Base-by-base conservation (phyloP, 1,284 basidiomycete species). In the Cryptococcus hybrid region DNA sequence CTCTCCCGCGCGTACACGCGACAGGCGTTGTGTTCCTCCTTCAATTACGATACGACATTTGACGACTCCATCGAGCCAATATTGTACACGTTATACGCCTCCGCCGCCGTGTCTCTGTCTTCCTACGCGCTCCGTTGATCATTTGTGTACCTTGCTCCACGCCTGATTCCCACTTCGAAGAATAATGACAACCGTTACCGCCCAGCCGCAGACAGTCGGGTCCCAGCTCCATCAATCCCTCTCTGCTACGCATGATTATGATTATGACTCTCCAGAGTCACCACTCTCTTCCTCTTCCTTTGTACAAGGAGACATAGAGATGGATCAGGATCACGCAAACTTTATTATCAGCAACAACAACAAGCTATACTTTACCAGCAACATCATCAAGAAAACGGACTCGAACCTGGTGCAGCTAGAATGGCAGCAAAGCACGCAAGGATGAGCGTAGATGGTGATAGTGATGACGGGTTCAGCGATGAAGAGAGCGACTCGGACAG, bases 251-350 rank as follows among this genome's bases (percentile, higher is more conserved):
- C 67, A 70, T 43, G 70, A 73, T 47, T 70, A 67, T 34, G 65
- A 65, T 18, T 51, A n/a, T 12, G 49, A 51, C 18, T n/a, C 15
- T 36, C 8, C 49, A 3, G 15, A 35, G 7, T 51, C 49, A 9
- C 49, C 49, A 9, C 13, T 18, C 36, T 51, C 49, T 18, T 42
- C 38, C 12, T 51, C 49, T 38, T 51, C 49, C 13, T 63, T 61
- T 4, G 62, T 66, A 18, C 51, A 64, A 48, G 64, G 63, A 11
- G 64, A 64, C 43, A 51, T 60, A 46, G 80, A 79, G 18, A 77
- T 80, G 50, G 66, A 3, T 53, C 49, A 47, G 18, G 64, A 61
- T 50, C 66, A 67, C 54, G 85, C 87, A 56, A 85, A 82, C 39
- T 83, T 80, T 24, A 86, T 60, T 57, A 64, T n/a, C 61, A 62